phyloP scores from a whole-genome alignment of 2,329 filamentous ascomycete genomes.

The Cladosporium oxysporum region DNA sequence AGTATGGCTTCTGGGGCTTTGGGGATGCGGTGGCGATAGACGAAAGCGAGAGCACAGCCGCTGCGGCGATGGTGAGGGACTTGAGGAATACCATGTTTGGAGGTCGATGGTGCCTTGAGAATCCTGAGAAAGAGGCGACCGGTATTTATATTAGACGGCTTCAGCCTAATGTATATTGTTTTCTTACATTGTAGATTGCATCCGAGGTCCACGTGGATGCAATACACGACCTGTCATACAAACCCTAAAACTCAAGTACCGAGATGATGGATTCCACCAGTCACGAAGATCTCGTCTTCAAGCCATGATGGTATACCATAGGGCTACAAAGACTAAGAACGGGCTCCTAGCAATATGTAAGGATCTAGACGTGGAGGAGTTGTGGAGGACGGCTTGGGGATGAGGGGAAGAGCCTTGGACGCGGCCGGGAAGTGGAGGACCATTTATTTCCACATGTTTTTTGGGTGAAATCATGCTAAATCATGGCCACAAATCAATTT shows the following conservation, averaged over 20 bases:
- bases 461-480: neutral
- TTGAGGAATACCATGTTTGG: conserved; percentile 1
- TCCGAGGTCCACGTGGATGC: conserved; percentile 12
- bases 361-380: conserved; percentile 8
- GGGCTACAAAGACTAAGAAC: neutral
- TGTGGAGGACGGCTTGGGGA: conserved; percentile 3
- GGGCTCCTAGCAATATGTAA: neutral
- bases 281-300: neutral
- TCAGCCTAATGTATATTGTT: neutral
- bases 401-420: conserved; percentile 12
- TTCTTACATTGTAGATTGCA: neutral
- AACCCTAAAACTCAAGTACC: conserved; percentile 10
- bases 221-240: neutral
- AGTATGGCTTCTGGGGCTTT: conserved; percentile 25
- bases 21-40: conserved; percentile 6
- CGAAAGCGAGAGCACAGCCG: conserved; percentile 7
- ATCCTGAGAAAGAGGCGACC: neutral
- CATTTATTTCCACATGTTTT: neutral
- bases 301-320: conserved; percentile 6
- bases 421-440: conserved; percentile 10
- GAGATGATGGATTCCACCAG: conserved; percentile 8
- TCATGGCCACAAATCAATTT: too few species aligned
- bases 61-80: neutral
- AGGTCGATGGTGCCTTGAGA: neutral
- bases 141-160: neutral